Percentiles rank a stretch among this genome's conserved stretches.
Conservation (phyloP, 225 moss, liverwort and hornwort species). For the Polytrichum commune region DNA sequence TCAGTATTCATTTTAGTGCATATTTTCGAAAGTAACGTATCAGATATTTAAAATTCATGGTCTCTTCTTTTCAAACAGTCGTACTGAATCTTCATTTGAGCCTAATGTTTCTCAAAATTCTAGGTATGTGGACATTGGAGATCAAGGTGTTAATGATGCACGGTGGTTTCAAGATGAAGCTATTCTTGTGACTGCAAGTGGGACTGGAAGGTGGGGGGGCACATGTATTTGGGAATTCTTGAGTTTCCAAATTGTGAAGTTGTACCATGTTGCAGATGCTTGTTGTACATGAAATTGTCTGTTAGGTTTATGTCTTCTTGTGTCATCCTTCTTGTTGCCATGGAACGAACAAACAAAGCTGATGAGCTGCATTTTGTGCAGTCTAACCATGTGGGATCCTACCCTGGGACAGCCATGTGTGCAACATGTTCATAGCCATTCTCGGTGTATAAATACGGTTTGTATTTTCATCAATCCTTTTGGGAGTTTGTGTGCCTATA, state of each 20-base stretch:
- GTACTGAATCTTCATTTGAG: background rate
- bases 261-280: conserved; percentile 2
- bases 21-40: too few relatives aligned
- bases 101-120: background rate
- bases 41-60: too few relatives aligned
- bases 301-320: too few relatives aligned
- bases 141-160: conserved; percentile 94
- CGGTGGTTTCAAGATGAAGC: conserved; percentile 76
- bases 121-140: conserved; percentile 84
- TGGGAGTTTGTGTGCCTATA: background rate
- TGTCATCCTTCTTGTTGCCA: too few relatives aligned
- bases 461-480: conserved; percentile 10
- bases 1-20: too few relatives aligned
- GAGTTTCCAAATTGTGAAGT: background rate
- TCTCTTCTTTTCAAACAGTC: too few relatives aligned
- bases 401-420: conserved; percentile 58
- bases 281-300: too few relatives aligned
- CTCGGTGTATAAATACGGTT: conserved; percentile 64
- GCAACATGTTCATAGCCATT: conserved; percentile 43
- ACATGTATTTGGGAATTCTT: background rate
- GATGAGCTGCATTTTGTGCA: conserved; percentile 16
- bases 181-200: conserved; percentile 86
- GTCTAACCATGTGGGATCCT: conserved; percentile 56
- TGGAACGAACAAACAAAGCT: background rate
- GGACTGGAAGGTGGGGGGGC: conserved; percentile 71